Evolutionary conservation across 208 protist species (phyloP).

Genomic region (Leishmania tarentolae): DNA sequence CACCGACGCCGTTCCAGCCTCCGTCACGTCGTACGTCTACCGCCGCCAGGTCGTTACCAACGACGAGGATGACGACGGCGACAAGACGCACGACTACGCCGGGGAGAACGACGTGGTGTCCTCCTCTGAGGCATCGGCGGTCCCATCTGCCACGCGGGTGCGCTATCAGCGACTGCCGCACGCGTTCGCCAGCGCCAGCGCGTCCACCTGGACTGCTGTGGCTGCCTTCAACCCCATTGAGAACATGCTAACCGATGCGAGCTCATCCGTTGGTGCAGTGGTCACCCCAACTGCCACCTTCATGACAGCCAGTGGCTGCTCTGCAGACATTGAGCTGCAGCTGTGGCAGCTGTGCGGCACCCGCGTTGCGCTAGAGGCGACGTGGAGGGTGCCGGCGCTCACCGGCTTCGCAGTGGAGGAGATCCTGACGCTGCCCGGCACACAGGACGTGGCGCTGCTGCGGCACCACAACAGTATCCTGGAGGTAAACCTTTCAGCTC

Average conservation of each 20-base stretch:
- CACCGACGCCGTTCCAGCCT: neutral
- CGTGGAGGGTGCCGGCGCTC: constrained; percentile 42
- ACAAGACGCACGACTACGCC: constrained; percentile 3
- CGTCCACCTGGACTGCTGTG: constrained; percentile 33
- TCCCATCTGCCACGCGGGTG: constrained; percentile 12
- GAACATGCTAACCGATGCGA: neutral
- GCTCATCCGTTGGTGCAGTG: neutral
- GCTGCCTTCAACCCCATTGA: constrained; percentile 26
- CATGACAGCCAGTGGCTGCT: constrained; percentile 28
- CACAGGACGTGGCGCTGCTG: constrained; percentile 36
- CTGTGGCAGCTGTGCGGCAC: constrained; percentile 41
- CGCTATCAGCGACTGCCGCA: constrained; percentile 56
- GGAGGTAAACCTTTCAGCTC: constrained; percentile 39
- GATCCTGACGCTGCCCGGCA: constrained; percentile 46
- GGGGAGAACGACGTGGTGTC: constrained; percentile 15
- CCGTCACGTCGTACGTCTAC: constrained; percentile 38
- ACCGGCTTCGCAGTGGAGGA: constrained; percentile 43
- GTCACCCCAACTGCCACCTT: constrained; percentile 12
- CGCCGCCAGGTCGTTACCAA: constrained; percentile 33
- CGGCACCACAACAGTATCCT: constrained; percentile 52
- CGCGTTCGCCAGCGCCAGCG: constrained; percentile 32
- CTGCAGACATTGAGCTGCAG: constrained; percentile 30
- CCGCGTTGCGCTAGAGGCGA: constrained; percentile 38
- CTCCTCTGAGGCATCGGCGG: constrained; percentile 1
- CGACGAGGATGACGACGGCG: constrained; percentile 12